Evolutionary conservation across 2,329 filamentous ascomycete species (phyloP).

Genomic region (Lecanicillium sp.): DNA sequence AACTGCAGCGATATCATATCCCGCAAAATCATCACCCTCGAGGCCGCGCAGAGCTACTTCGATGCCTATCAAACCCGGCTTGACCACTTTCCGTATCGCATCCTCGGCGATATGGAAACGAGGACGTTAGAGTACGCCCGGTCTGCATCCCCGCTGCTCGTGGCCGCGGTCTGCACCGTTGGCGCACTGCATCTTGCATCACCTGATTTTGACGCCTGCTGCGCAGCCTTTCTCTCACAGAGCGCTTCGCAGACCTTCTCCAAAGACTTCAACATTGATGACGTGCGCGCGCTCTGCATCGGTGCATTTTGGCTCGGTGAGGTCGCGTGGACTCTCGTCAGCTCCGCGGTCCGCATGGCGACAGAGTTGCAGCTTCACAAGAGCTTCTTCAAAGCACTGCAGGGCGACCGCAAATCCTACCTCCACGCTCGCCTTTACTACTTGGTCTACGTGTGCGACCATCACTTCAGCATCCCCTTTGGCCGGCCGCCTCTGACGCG

Average conservation of each 20-base stretch:
- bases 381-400: constrained; percentile 42
- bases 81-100: constrained; percentile 14
- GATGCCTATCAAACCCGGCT: constrained; percentile 13
- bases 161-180: constrained; percentile 14
- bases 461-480: constrained; percentile 28
- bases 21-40: constrained; percentile 10
- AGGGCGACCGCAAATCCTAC: constrained; percentile 42
- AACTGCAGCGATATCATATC: constrained; percentile 10
- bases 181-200: constrained; percentile 14
- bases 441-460: constrained; percentile 28
- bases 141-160: constrained; percentile 11
- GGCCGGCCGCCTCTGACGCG: constrained; percentile 26
- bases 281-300: constrained; percentile 54
- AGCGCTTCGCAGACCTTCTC: constrained; percentile 12
- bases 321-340: constrained; percentile 54
- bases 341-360: constrained; percentile 51
- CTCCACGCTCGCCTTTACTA: constrained; percentile 56
- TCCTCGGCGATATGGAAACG: constrained; percentile 10
- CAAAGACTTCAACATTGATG: constrained; percentile 46
- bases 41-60: constrained; percentile 10
- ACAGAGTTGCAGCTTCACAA: constrained; percentile 51
- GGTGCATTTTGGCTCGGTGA: constrained; percentile 60
- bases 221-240: constrained; percentile 12
- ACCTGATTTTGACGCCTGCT: constrained; percentile 8
- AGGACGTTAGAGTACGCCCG: constrained; percentile 7